Evolutionary conservation across 2,329 filamentous ascomycete genomes (phyloP).

Genomic region (Colletotrichum siamense): DNA sequence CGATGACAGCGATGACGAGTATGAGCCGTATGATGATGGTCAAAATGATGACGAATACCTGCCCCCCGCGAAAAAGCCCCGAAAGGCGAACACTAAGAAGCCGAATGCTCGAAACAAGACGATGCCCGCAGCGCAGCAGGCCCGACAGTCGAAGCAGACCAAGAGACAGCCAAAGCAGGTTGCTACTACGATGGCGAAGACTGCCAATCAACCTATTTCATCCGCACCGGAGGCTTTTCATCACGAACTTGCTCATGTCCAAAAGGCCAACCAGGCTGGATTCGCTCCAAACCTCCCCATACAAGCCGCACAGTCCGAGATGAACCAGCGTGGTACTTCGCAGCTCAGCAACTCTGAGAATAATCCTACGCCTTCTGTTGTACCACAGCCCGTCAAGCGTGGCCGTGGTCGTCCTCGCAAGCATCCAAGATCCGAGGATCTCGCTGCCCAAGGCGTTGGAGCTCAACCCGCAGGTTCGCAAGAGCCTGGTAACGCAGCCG

Average conservation of each 20-base stretch:
- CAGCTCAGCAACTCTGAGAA: background rate
- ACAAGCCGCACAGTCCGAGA: background rate
- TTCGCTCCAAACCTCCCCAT: background rate
- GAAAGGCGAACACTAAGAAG: background rate
- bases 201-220: background rate
- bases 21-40: background rate
- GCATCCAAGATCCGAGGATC: background rate
- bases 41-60: slow-evolving; percentile 6
- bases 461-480: background rate
- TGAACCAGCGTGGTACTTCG: background rate
- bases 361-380: background rate
- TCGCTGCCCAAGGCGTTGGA: background rate
- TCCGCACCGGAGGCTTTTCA: background rate
- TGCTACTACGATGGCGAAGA: background rate
- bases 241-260: background rate
- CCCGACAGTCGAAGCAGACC: background rate
- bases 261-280: background rate
- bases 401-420: slow-evolving; percentile 14
- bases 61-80: background rate
- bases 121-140: background rate
- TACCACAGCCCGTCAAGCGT: background rate
- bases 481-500: background rate
- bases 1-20: background rate
- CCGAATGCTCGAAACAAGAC: background rate
- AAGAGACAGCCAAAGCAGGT: background rate